Percentiles rank a stretch among this genome's conserved stretches.
Conservation (phyloP, 1,284 basidiomycete genomes). For the Neotropicomus parvogracilis region DNA sequence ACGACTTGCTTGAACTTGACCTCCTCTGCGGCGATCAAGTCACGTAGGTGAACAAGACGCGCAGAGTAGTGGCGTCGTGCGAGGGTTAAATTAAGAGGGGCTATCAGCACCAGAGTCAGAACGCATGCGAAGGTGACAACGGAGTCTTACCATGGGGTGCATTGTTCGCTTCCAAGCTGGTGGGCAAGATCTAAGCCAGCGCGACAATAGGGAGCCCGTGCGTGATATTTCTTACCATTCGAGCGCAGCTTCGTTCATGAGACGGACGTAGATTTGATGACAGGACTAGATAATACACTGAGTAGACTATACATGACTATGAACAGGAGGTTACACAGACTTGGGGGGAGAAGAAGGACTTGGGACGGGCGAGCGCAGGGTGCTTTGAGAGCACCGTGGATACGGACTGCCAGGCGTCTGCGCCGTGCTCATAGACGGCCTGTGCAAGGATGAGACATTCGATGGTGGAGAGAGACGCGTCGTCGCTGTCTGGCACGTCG, state of each 20-base stretch:
- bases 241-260: constrained; percentile 67
- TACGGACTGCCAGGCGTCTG: constrained; percentile 68
- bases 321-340: constrained; percentile 37
- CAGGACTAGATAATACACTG: constrained; percentile 52
- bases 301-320: constrained; percentile 19
- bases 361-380: constrained; percentile 60
- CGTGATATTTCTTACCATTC: constrained; percentile 50
- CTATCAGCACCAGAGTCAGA: constrained; percentile 29
- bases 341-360: constrained; percentile 63
- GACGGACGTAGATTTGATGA: constrained; percentile 56
- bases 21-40: constrained; percentile 69
- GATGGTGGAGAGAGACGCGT: constrained; percentile 41
- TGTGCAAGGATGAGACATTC: constrained; percentile 79
- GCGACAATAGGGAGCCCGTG: too few relatives aligned
- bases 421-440: constrained; percentile 81
- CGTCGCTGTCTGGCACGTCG: constrained; percentile 12
- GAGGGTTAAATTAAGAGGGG: constrained; percentile 56
- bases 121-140: neutral
- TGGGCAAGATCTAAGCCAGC: neutral
- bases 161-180: constrained; percentile 42
- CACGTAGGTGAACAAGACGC: constrained; percentile 67
- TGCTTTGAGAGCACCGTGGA: constrained; percentile 64
- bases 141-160: constrained; percentile 38
- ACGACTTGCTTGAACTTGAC: constrained; percentile 70
- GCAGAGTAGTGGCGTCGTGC: constrained; percentile 70